phyloP scores from a whole-genome alignment of 495 filamentous ascomycete species.

The Aspergillus funiculosus region DNA sequence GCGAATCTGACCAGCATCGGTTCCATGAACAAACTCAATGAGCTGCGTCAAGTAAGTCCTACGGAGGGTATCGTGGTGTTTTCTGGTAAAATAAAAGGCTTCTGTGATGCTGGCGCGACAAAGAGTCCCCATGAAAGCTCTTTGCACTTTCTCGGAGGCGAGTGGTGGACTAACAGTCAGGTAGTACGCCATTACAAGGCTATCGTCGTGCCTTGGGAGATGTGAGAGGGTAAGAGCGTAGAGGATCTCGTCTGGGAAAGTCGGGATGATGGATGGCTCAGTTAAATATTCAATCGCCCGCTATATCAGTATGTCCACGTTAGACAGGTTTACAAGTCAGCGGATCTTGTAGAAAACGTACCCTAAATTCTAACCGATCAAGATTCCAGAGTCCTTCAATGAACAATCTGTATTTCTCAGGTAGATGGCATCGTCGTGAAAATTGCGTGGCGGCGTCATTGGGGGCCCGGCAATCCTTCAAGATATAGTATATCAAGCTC shows the following conservation, averaged over 20 bases:
- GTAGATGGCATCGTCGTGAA: constrained; percentile 53
- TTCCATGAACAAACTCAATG: constrained; percentile 55
- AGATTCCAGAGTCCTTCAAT: constrained; percentile 79
- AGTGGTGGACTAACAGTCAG: constrained; percentile 63
- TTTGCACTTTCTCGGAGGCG: constrained; percentile 50
- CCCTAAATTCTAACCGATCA: constrained; percentile 63
- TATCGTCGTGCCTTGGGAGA: constrained; percentile 54
- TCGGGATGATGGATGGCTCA: constrained; percentile 68
- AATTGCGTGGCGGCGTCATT: constrained; percentile 46
- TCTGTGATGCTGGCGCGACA: constrained; percentile 62
- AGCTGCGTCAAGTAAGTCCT: constrained; percentile 59
- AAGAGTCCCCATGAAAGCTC: constrained; percentile 60
- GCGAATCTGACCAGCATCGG: constrained; percentile 37
- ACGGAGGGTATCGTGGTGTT: constrained; percentile 54
- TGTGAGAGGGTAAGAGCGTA: constrained; percentile 56
- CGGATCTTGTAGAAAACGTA: constrained; percentile 21
- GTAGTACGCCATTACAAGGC: constrained; percentile 68
- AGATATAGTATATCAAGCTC: constrained; percentile 72
- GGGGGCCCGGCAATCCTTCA: constrained; percentile 62
- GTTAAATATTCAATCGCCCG: constrained; percentile 66
- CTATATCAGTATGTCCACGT: constrained; percentile 29
- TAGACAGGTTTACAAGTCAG: background rate
- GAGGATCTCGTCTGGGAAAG: constrained; percentile 76
- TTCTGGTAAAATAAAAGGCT: constrained; percentile 66
- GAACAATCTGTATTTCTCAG: constrained; percentile 64